Base-by-base conservation (phyloP, 129 eudicot species). In the Logfia minima region DNA sequence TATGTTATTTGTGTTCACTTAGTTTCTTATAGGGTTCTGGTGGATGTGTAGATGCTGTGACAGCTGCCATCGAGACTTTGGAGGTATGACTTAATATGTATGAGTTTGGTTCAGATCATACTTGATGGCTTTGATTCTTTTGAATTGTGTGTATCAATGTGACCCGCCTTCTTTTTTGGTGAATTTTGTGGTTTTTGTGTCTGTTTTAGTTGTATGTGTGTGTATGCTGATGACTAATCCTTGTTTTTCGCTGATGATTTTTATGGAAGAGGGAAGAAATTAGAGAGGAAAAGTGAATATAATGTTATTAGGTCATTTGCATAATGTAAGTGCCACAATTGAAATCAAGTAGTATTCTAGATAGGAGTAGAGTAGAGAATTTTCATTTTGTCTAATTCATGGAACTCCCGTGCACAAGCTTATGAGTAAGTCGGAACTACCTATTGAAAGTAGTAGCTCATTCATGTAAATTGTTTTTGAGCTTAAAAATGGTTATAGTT, bases 31-130 rank as follows among this genome's bases (percentile, higher is more conserved):
- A 92, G 98, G 90, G 86, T 23, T 74, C 88, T 5, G 88, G 96
- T 58, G 83, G 87, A 79, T 89, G 96, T 80, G 75, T 89, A 28
- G 99, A 95, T 80, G 97, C 97, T 76, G 99, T 89, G 45, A 83
- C 79, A 9, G 92, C 93, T 43, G 95, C 97, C 45, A 82, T 95
- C 79, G 86, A 79, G 80, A 83, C 85, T 16, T 81, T 95, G 82
- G 97, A 95, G 97, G 99, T 95, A 84, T 37, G 82, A 18, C 39
- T 22, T 70, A 16, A 32, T 68, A 35, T 52, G 51, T 55, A n/a
- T 37, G 62, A 21, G 28, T 55, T 60, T 65, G 67, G n/a, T 65
- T 28, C 22, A 23, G 17, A 61, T 18, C 37, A 34, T 45, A 34
- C 63, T 61, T 79, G 65, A 56, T 39, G 53, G 23, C 4, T 24